Conservation (phyloP, 2,329 filamentous ascomycete species). For the Cercospora brassicicola region DNA sequence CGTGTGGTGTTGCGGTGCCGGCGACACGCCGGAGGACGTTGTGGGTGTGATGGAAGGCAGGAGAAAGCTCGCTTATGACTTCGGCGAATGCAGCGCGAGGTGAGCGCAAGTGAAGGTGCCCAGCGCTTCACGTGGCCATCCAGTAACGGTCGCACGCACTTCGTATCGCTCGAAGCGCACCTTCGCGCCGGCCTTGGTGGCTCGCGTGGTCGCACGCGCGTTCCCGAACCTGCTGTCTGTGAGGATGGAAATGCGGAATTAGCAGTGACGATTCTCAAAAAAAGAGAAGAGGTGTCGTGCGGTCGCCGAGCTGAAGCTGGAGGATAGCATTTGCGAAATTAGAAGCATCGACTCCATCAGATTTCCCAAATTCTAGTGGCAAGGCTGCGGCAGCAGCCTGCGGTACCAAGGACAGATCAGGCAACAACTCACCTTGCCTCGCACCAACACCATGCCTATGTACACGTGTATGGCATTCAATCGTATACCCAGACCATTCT, state of each 20-base stretch:
- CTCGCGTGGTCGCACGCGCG: background rate
- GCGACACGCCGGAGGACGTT: background rate
- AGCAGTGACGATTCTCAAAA: background rate
- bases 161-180: background rate
- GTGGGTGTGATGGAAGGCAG: background rate
- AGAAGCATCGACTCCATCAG: background rate
- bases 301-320: background rate
- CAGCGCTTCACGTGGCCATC: background rate
- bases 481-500: constrained; percentile 31
- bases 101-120: background rate
- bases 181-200: background rate
- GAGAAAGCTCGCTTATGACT: background rate
- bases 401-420: constrained; percentile 4
- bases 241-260: background rate
- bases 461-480: constrained; percentile 11
- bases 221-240: background rate
- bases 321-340: background rate
- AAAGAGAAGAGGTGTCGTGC: background rate
- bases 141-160: background rate
- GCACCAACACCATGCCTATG: constrained; percentile 5
- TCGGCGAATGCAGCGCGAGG: background rate
- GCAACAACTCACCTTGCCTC: constrained; percentile 10
- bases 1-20: background rate
- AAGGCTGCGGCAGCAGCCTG: constrained; percentile 4
- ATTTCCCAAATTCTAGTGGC: background rate